Evolutionary conservation across 1,139 yeast species (phyloP).

Genomic region (Suhomyces choctaworum): DNA sequence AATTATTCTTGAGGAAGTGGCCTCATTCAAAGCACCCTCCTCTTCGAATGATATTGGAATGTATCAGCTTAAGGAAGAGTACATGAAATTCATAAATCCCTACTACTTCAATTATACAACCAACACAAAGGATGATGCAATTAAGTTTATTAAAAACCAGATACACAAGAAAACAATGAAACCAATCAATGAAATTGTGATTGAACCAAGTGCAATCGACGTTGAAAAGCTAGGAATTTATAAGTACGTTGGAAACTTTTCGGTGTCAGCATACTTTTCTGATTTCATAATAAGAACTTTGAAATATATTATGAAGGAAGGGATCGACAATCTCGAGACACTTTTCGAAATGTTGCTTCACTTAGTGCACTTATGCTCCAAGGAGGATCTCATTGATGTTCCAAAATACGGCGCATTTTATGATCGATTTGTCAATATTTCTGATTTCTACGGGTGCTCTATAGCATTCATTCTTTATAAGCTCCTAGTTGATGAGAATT

Average conservation of each 20-base stretch:
- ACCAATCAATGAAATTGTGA: slow-evolving; percentile 44
- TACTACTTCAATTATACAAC: slow-evolving; percentile 77
- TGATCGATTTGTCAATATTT: slow-evolving; percentile 34
- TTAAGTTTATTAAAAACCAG: slow-evolving; percentile 54
- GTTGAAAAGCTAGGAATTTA: slow-evolving; percentile 36
- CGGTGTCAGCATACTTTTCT: slow-evolving; percentile 53
- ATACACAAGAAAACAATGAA: slow-evolving; percentile 32
- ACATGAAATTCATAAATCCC: slow-evolving; percentile 63
- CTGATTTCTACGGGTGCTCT: slow-evolving; percentile 34
- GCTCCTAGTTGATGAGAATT: slow-evolving; percentile 42
- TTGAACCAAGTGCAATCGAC: slow-evolving; percentile 44
- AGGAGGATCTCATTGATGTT: slow-evolving; percentile 33
- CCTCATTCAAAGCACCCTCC: slow-evolving; percentile 64
- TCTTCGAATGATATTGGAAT: slow-evolving; percentile 67
- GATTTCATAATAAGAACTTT: slow-evolving; percentile 53
- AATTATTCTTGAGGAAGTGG: slow-evolving; percentile 56
- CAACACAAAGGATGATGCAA: slow-evolving; percentile 74
- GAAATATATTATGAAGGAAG: slow-evolving; percentile 40
- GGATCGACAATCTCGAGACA: slow-evolving; percentile 49
- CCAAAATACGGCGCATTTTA: slow-evolving; percentile 35
- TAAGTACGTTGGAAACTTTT: slow-evolving; percentile 41
- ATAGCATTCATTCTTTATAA: slow-evolving; percentile 49
- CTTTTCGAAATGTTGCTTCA: slow-evolving; percentile 64
- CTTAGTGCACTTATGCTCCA: slow-evolving; percentile 58
- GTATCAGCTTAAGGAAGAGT: slow-evolving; percentile 64